Percentiles rank a stretch among this genome's conserved stretches.
phyloP scores from a whole-genome alignment of 805 yeast genomes.

The Sungouiozyma intestinalis region DNA sequence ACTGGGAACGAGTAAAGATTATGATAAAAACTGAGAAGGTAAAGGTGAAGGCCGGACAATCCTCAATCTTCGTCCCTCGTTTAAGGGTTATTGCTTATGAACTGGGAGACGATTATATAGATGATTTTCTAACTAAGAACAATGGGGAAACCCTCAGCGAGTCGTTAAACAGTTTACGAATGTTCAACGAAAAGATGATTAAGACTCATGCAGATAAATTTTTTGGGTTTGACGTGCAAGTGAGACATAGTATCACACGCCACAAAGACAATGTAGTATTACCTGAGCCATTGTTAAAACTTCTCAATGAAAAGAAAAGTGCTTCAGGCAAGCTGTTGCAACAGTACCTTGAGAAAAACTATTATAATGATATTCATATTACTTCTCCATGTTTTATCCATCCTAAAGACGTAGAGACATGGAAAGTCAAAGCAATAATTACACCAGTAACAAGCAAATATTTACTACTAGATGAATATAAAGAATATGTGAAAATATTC shows the following conservation, averaged over 20 bases:
- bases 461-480: constrained; percentile 13
- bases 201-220: constrained; percentile 5
- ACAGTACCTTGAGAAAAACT: constrained; percentile 20
- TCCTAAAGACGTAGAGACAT: constrained; percentile 21
- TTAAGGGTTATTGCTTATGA: constrained; percentile 29
- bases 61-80: too few relatives aligned
- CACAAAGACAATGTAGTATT: constrained; percentile 11
- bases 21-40: constrained; percentile 18
- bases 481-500: constrained; percentile 17
- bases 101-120: constrained; percentile 22
- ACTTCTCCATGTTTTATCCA: constrained; percentile 21
- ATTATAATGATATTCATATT: constrained; percentile 11
- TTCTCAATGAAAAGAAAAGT: constrained; percentile 11
- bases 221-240: constrained; percentile 31
- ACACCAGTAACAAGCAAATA: constrained; percentile 13
- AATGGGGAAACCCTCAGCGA: constrained; percentile 4
- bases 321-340: constrained; percentile 13
- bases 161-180: constrained; percentile 8
- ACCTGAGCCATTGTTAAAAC: constrained; percentile 9
- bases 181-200: constrained; percentile 3
- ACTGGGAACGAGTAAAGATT: constrained; percentile 18
- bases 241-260: constrained; percentile 31
- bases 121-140: constrained; percentile 8
- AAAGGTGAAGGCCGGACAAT: too few relatives aligned
- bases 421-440: constrained; percentile 29